Conservation (phyloP, 2,329 filamentous ascomycete genomes). For the Fusarium musae region DNA sequence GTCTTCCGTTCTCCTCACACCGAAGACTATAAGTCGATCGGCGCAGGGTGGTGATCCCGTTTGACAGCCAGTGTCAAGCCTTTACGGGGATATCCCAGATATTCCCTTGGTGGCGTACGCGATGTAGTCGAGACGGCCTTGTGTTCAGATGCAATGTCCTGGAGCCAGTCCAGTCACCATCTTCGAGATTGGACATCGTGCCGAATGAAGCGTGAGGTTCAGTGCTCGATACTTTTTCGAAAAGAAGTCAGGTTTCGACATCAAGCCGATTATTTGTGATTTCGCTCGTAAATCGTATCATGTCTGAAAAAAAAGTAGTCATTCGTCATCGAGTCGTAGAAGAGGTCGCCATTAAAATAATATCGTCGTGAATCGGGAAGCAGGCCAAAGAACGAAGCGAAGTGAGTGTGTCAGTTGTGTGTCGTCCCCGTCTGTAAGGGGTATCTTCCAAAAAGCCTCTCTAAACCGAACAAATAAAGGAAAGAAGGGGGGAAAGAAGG, state of each 20-base stretch:
- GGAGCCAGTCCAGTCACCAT: slow-evolving; percentile 45
- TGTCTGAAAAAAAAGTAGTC: slow-evolving; percentile 47
- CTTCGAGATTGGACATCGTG: slow-evolving; percentile 39
- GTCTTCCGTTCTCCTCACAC: slow-evolving; percentile 39
- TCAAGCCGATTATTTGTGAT: slow-evolving; percentile 48
- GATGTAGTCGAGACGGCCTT: slow-evolving; percentile 50
- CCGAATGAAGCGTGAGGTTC: slow-evolving; percentile 45
- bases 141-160: slow-evolving; percentile 32
- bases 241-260: slow-evolving; percentile 46
- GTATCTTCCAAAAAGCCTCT: slow-evolving; percentile 45
- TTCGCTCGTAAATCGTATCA: slow-evolving; percentile 49
- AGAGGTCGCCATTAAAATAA: slow-evolving; percentile 58
- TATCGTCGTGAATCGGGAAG: slow-evolving; percentile 55
- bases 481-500: slow-evolving; percentile 29
- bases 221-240: slow-evolving; percentile 45
- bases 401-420: slow-evolving; percentile 50
- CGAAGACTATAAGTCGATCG: slow-evolving; percentile 1
- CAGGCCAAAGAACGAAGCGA: slow-evolving; percentile 52
- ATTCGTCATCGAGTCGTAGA: slow-evolving; percentile 52
- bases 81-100: slow-evolving; percentile 54
- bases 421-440: slow-evolving; percentile 26
- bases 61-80: slow-evolving; percentile 59
- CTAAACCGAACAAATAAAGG: slow-evolving; percentile 42
- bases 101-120: slow-evolving; percentile 49
- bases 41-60: slow-evolving; percentile 48